Base-by-base conservation (phyloP, 2,329 filamentous ascomycete species). In the Zymoseptoria ardabiliae region DNA sequence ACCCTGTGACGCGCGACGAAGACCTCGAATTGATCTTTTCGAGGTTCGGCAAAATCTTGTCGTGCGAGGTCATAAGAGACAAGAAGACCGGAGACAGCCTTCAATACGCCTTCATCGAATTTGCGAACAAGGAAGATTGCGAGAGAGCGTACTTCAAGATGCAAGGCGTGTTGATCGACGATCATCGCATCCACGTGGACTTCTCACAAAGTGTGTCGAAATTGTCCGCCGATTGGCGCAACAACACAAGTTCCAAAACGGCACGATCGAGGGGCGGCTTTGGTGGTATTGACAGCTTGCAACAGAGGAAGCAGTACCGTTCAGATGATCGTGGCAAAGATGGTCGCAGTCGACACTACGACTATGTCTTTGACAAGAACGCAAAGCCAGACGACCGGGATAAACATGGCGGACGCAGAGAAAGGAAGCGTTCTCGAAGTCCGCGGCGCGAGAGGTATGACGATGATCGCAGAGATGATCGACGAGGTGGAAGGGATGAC, bases 111-210 rank as follows among this genome's bases (percentile, higher is more conserved):
- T 99, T 99, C 68, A 95, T 99, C 70, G 94, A 99, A 73, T 99
- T 93, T 69, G 90, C 93, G 60, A 89, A 95, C 58, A 94, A 97
- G 76, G 85, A 88, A 66, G 89, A 93, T 56, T 97, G 94, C 73
- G 94, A 99, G 76, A 85, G 90, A 56, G 94, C 94, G 2, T 99
- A 97, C 71, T 94, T 95, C 78, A 99, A 99, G 77, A 99, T 99
- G 94, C 91, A 99, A 73, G 91, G 88, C 2, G 93, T 97, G 1
- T 78, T 99, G 58, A 97, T 99, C 65, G 94, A 99, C 70, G 94
- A 99, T 69, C 90, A 96, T 65, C 87, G 94, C 50, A 99, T 99
- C 64, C 94, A 99, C 71, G 94, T 99, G 58, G 94, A 99, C 76
- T 99, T 99, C 75, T 97, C 92, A 10, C 94, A 99, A 77, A 96